Base-by-base conservation (phyloP, 2,329 filamentous ascomycete genomes). In the Xenoacremonium recifei region DNA sequence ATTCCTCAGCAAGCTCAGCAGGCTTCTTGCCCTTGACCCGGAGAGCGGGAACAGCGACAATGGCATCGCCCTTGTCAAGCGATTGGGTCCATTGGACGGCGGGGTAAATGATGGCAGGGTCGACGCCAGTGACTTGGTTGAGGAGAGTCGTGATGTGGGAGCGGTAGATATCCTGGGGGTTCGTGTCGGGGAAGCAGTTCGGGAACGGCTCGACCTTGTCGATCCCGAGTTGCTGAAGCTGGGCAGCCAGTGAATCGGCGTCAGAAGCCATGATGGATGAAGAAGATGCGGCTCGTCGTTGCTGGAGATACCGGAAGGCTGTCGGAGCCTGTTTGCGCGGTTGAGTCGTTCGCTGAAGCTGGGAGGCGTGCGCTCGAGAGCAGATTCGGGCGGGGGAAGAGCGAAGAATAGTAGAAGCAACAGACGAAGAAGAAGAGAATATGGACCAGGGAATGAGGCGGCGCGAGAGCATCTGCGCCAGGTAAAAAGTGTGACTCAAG, bases 31-130 rank as follows among this genome's bases (percentile, higher is more conserved):
- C 82, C 68, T 86, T 92, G 58, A 92, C 68, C 48, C 89, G 77
- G 49, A 95, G 76, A n/a, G 88, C 86, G 13, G 89, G 87, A 7
- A 89, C 81, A 7, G 89, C 84, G 35, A 95, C 68, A 39, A 87
- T 79, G 54, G 95, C 69, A 66, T 95, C 89, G 35, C 89, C 89
- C 71, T 91, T 89, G 51, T 93, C 89, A 17, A 90, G 73, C 27
- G 84, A 80, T 48, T 80, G 74, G 5, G 89, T 92, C 87, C 87
- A 92, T 69, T 86, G 79, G 31, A 95, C 71, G 27, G 82, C 81
- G 19, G 81, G 80, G 68, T 87, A 90, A 61, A 95, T 84, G 55
- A 89, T 80, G 40, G 76, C 71, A 23, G 75, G 64, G 44, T 88
- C 84, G 20, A 89, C 84, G 17, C 84, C 85, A 3, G 85, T 87